Conservation (phyloP, 176 grass and related monocot species). For the Lolium rigidum region DNA sequence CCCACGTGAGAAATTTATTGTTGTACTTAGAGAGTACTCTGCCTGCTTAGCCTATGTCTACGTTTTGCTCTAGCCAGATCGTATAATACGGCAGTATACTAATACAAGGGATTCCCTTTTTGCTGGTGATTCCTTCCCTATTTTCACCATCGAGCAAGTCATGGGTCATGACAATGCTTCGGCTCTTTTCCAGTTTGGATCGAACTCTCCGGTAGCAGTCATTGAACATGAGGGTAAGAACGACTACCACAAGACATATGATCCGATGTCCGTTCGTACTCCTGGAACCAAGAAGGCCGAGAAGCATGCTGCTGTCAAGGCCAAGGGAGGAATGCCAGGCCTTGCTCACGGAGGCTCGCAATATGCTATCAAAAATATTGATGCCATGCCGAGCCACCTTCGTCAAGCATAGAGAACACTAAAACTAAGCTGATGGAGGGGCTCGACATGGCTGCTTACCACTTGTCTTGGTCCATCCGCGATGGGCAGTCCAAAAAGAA, state of each 20-base stretch:
- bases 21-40: not conserved
- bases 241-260: not conserved
- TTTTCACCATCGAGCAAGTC: not conserved
- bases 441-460: not conserved
- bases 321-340: too few relatives aligned
- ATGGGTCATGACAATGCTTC: not conserved
- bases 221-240: not conserved
- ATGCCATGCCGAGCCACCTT: not conserved
- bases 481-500: not conserved
- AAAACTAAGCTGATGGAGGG: not conserved
- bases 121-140: not conserved
- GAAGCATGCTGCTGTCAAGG: not conserved
- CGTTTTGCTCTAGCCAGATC: not conserved
- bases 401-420: not conserved
- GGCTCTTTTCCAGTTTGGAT: not conserved
- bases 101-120: not conserved
- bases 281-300: not conserved
- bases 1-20: not conserved
- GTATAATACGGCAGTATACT: not conserved
- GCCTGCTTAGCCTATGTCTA: not conserved
- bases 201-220: not conserved
- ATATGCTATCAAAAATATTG: not conserved
- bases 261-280: accelerated
- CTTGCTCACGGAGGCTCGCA: not conserved
- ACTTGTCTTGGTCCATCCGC: not conserved